Evolutionary conservation across 2,329 filamentous ascomycete genomes (phyloP).

Genomic region (Phyllosticta ampelicida): DNA sequence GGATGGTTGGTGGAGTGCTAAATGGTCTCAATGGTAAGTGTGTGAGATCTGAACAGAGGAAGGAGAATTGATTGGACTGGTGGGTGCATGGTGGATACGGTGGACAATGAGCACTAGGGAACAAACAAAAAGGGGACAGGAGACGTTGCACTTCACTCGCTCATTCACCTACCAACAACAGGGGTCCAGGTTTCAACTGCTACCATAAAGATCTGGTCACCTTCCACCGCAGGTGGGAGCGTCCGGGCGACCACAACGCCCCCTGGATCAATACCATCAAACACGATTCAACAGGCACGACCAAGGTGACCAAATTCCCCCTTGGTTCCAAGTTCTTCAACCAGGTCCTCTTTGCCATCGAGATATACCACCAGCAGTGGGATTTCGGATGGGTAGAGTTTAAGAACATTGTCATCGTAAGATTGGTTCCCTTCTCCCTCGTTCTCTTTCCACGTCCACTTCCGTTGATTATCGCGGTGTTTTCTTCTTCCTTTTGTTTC

Average conservation of each 20-base stretch:
- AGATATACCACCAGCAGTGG: constrained; percentile 30
- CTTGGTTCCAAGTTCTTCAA: constrained; percentile 31
- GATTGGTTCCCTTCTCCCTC: too few relatives aligned
- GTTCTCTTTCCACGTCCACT: too few relatives aligned
- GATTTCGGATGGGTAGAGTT: constrained; percentile 31
- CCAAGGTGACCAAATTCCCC: constrained; percentile 25
- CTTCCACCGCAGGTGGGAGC: constrained; percentile 20
- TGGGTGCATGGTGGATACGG: too few relatives aligned
- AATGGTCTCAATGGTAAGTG: constrained; percentile 9
- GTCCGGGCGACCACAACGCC: neutral
- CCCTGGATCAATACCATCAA: constrained; percentile 28
- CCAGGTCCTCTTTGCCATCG: constrained; percentile 33
- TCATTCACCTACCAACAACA: too few relatives aligned
- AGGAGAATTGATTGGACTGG: too few relatives aligned
- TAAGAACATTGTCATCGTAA: constrained; percentile 19
- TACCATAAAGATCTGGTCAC: constrained; percentile 23
- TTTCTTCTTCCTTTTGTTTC: neutral
- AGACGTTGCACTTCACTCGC: too few relatives aligned
- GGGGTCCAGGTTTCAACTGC: constrained; percentile 31
- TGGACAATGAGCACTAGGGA: too few relatives aligned
- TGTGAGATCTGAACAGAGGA: too few relatives aligned
- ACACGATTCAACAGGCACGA: constrained; percentile 17
- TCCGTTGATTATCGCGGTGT: too few relatives aligned
- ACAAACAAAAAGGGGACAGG: too few relatives aligned
- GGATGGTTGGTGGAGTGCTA: constrained; percentile 32